These are phyloP conservation scores for Fusarium sororula DNA, from an alignment of 2,329 filamentous ascomycete genomes.

Conservation along the genomic window DNA sequence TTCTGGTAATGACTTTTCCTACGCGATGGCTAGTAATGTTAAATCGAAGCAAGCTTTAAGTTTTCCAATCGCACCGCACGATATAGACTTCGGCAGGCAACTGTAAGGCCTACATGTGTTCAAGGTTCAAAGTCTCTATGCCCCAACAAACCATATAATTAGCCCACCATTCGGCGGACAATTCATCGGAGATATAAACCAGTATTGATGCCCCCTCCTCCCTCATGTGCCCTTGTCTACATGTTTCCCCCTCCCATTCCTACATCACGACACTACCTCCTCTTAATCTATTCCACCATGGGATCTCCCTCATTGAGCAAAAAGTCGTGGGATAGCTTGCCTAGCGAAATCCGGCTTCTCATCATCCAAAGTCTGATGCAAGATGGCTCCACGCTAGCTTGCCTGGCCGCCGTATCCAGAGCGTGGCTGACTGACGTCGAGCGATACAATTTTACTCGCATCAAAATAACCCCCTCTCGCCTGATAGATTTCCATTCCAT, in stretches of 20 bases:
- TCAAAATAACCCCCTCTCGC: background rate
- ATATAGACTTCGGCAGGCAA: too few species aligned
- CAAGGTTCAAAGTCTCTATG: too few species aligned
- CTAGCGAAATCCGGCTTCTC: background rate
- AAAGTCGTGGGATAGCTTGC: background rate
- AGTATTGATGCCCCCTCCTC: background rate
- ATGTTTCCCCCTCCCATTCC: background rate
- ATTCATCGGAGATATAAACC: background rate
- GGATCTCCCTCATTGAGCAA: background rate
- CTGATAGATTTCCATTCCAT: background rate
- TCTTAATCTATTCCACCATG: background rate
- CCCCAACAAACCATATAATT: background rate
- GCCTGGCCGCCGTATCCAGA: background rate
- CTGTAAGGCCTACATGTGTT: too few species aligned
- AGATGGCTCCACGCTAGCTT: background rate
- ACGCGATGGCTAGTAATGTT: background rate
- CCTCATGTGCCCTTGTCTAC: background rate
- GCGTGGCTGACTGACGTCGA: background rate
- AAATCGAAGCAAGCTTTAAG: background rate
- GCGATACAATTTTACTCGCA: background rate
- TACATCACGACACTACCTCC: background rate
- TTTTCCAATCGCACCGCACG: background rate
- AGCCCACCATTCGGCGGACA: background rate
- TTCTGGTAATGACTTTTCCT: background rate
- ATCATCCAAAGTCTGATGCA: background rate